Base-by-base conservation (phyloP, 768 basidiomycete genomes). In the Crassisporium funariophilum region DNA sequence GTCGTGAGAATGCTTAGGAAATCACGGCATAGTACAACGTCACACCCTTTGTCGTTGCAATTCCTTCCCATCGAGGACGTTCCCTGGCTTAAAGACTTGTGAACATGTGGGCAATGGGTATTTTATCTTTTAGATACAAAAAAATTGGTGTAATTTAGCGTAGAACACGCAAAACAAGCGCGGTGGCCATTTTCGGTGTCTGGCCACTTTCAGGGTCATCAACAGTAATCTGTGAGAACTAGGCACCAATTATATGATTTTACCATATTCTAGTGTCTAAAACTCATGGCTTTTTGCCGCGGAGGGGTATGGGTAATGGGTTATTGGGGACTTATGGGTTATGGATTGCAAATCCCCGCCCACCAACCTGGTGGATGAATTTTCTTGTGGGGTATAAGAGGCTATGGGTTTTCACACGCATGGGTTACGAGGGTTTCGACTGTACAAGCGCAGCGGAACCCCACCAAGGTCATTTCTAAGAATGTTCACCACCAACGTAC, bases 281-380 rank as follows among this genome's bases (percentile, higher is more conserved):
- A 29, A 34, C 35, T 21, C 19, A 35, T 46, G 44, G 45, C 19
- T 36, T 46, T 46, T 46, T 20, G 35, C 35, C 17, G 27, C 36
- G 11, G 35, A 27, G 6, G 16, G 47, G 29, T 49, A 49, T 49
- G 41, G 41, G 42, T 2, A 44, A 49, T 49, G 19, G 34, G 15
- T 42, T 49, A 44, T 37, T 19, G 24, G 19, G 21, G 47, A 35
- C 36, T 23, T 49, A 49, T 49, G 41, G 41, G 47, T 34, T 49
- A 24, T 49, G 41, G 41, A 19, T 11, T 27, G 15, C 19, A 44
- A 16, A 5, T 49, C 41, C 24, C 47, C 24, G 42, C 33, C 41
- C 23, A 49, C 47, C 47, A 37, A 49, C 16, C 35, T 43, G 47
- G 47, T 49, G 47, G 47, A 49, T 13, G 24, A 6, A 44, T 16